phyloP scores from a whole-genome alignment of 345 rosid species.

The Linum tenue region DNA sequence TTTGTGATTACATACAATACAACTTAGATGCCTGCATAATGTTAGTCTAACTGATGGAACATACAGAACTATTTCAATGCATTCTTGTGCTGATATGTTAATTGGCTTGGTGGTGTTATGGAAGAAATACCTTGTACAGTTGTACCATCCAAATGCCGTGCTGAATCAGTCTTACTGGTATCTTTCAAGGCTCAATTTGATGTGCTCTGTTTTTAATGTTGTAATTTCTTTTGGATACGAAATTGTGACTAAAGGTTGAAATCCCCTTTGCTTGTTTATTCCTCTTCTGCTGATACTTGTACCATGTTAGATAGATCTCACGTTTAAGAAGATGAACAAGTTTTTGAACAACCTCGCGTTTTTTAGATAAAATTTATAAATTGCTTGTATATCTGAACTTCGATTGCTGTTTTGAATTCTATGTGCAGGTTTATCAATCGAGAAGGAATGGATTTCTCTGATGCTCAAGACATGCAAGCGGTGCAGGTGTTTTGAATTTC shows the following conservation, averaged over 20 bases:
- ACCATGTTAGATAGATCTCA: neutral
- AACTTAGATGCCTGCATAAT: neutral
- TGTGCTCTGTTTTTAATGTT: too few relatives aligned
- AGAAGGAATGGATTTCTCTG: slow-evolving; percentile 89
- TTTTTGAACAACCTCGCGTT: neutral
- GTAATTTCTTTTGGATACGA: too few relatives aligned
- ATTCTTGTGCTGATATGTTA: neutral
- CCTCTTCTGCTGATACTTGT: too few relatives aligned
- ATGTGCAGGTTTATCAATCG: slow-evolving; percentile 68
- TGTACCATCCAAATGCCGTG: too few relatives aligned
- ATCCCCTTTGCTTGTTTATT: too few relatives aligned
- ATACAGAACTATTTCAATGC: neutral
- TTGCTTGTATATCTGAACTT: too few relatives aligned
- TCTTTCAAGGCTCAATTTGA: too few relatives aligned
- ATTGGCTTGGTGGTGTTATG: neutral
- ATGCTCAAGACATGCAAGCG: slow-evolving; percentile 87
- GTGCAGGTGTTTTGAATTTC: slow-evolving; percentile 52
- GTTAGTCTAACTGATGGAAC: neutral
- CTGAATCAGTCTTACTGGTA: too few relatives aligned
- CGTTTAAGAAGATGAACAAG: neutral
- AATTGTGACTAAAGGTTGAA: too few relatives aligned
- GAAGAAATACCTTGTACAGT: too few relatives aligned
- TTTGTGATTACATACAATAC: neutral
- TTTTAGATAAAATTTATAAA: too few relatives aligned
- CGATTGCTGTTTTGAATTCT: slow-evolving; percentile 7